Base-by-base conservation (phyloP, 2,329 filamentous ascomycete genomes). In the Colletotrichum tamarilloi region DNA sequence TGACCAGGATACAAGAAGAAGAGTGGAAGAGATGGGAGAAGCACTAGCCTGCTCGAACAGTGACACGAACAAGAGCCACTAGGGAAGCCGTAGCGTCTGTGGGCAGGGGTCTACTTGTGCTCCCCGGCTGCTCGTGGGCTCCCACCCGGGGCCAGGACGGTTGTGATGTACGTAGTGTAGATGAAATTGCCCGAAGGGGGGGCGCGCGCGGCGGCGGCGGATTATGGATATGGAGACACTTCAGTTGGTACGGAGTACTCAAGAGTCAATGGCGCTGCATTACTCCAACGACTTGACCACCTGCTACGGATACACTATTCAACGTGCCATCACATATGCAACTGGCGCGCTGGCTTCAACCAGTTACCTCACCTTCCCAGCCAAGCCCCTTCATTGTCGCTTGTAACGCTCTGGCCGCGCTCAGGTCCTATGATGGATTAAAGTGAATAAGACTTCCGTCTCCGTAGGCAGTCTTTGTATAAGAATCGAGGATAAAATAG, bases 131-230 rank as follows among this genome's bases (percentile, higher is more conserved):
- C 58, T 71, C 63, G 67, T 74, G 65, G 65, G 74, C 56, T 62
- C 75, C 57, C 73, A 67, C 52, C 77, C 79, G 77, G 78, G 79
- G 76, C 79, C 77, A 78, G 75, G 77, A 80, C 79, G 78, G 79
- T 80, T 82, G 77, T 80, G 78, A 80, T 80, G 80, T 79, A 80
- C 80, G 80, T 79, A 83, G 82, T 80, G 80, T 79, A 83, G 82
- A 84, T 84, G 80, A 84, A 84, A 84, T 84, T 84, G 82, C 81
- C 83, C 82, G 83, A 84, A 82, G 78, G 77, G 78, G 75, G 79
- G 79, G 76, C 75, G 62, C 26, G 62, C 19, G 42, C 60, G 49
- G 38, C 62, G 68, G 28, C 60, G 66, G 70, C 70, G 70, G 70
- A 24, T 65, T 65, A 49, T 49, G 42, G 42, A 49, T n/a, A 70